Evolutionary conservation across 306 rosid genomes (phyloP).

Genomic region (Rosa multiflora): DNA sequence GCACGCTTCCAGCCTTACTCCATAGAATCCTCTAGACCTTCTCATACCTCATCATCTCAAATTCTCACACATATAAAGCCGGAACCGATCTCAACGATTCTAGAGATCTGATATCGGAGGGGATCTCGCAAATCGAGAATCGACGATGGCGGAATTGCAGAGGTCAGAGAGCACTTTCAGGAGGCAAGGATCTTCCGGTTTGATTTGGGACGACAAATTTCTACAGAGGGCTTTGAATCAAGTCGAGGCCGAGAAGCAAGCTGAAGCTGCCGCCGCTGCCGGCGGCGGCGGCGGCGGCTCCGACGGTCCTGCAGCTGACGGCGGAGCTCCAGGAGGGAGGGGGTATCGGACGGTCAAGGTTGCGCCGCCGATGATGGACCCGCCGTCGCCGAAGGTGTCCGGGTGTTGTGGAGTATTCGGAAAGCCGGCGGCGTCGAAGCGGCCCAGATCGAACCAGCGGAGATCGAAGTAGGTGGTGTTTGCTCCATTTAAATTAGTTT

Average conservation of each 20-base stretch:
- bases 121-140: not conserved
- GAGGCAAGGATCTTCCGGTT: slow-evolving; percentile 78
- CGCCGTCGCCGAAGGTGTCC: slow-evolving; percentile 73
- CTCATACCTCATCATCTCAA: not conserved
- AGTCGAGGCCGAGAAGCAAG: slow-evolving; percentile 19
- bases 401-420: slow-evolving; percentile 61
- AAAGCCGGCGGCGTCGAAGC: slow-evolving; percentile 30
- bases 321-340: not conserved
- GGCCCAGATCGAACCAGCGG: slow-evolving; percentile 37
- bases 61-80: no score
- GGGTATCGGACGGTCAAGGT: slow-evolving; percentile 6
- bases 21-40: no score
- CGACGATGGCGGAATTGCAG: slow-evolving; percentile 45
- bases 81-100: not conserved
- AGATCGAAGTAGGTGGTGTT: slow-evolving; percentile 23
- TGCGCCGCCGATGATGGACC: slow-evolving; percentile 46
- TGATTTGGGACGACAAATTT: slow-evolving; percentile 66
- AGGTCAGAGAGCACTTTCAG: slow-evolving; percentile 71
- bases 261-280: slow-evolving; percentile 6
- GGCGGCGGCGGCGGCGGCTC: not conserved
- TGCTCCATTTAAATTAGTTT: not conserved
- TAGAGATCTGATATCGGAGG: not conserved
- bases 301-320: not conserved
- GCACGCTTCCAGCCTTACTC: no score
- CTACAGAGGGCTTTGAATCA: slow-evolving; percentile 30